Percentiles rank a stretch among this genome's conserved stretches.
Conservation (phyloP, 208 protist species). For the Sergeia podlipaevii region DNA sequence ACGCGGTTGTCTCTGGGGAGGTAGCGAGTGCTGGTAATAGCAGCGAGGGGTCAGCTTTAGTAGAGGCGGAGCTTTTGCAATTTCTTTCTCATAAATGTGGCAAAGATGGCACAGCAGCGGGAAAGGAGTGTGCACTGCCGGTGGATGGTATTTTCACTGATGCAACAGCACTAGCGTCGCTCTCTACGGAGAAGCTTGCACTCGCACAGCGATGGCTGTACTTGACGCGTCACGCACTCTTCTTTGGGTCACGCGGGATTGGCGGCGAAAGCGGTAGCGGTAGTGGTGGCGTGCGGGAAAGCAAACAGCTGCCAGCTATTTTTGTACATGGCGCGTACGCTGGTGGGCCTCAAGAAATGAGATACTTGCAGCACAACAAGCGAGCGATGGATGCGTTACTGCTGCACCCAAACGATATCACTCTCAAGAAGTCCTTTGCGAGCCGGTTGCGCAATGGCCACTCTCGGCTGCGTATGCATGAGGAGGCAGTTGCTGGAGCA, state of each 20-base stretch:
- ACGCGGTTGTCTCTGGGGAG: slow-evolving; percentile 18
- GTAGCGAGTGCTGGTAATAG: not conserved
- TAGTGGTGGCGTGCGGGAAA: not conserved
- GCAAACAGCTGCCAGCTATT: slow-evolving; percentile 30
- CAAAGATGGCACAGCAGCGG: not conserved
- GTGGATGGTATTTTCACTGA: not conserved
- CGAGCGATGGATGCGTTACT: slow-evolving; percentile 70
- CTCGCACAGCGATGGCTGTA: slow-evolving; percentile 4
- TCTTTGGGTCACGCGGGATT: not conserved
- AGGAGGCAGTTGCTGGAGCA: slow-evolving; percentile 28
- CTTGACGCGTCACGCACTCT: slow-evolving; percentile 4
- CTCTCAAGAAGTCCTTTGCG: slow-evolving; percentile 67
- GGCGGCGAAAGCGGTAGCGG: not conserved
- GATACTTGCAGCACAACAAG: slow-evolving; percentile 67
- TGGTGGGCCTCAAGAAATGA: slow-evolving; percentile 51
- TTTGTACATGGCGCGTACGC: slow-evolving; percentile 73
- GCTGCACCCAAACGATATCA: slow-evolving; percentile 75
- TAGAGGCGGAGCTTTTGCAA: not conserved
- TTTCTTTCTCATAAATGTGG: no score
- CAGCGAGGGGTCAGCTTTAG: not conserved
- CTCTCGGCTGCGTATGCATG: slow-evolving; percentile 51
- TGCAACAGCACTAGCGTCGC: not conserved
- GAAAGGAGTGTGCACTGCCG: not conserved
- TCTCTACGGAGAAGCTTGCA: not conserved
- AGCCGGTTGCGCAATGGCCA: slow-evolving; percentile 56